Percentiles rank a stretch among this genome's conserved stretches.
Evolutionary conservation across 1,139 yeast genomes (phyloP).

Genomic region (Protomyces arabidopsidicola): DNA sequence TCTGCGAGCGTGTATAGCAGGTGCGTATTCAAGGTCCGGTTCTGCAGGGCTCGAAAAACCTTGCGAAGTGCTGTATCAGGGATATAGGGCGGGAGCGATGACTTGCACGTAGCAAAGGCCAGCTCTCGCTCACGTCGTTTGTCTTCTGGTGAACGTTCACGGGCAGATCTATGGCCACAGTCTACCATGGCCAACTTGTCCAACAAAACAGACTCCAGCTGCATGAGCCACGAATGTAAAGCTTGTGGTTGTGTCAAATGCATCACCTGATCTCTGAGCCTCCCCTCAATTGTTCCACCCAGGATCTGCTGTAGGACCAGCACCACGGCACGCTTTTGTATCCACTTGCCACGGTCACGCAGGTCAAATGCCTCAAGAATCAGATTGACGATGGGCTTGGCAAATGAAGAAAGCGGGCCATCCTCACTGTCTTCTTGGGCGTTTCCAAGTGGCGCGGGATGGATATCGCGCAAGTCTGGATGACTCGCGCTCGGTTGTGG

Average conservation of each 20-base stretch:
- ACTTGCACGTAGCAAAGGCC: constrained; percentile 17
- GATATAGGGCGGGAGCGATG: constrained; percentile 15
- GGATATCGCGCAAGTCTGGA: constrained; percentile 41
- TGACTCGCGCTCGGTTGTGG: constrained; percentile 26
- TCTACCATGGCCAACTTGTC: background rate
- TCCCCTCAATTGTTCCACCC: constrained; percentile 74
- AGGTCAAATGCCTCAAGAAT: constrained; percentile 66
- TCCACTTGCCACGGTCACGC: constrained; percentile 62
- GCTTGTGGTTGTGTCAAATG: background rate
- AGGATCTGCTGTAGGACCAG: constrained; percentile 77
- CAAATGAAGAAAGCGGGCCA: constrained; percentile 48
- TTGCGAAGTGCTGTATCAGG: constrained; percentile 13
- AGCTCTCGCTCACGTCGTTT: constrained; percentile 11
- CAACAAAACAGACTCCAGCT: background rate
- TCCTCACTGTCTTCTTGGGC: constrained; percentile 23
- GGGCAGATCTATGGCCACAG: background rate
- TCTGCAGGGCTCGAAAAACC: constrained; percentile 19
- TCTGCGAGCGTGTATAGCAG: constrained; percentile 8
- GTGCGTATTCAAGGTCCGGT: constrained; percentile 14
- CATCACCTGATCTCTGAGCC: constrained; percentile 11
- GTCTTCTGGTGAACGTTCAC: constrained; percentile 1
- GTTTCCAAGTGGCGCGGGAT: constrained; percentile 1
- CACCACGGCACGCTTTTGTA: constrained; percentile 77
- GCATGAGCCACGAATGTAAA: background rate
- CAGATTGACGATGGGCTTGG: constrained; percentile 77